phyloP scores from a whole-genome alignment of 192 early-diverging fungal species.

The Obelidium mucronatum region DNA sequence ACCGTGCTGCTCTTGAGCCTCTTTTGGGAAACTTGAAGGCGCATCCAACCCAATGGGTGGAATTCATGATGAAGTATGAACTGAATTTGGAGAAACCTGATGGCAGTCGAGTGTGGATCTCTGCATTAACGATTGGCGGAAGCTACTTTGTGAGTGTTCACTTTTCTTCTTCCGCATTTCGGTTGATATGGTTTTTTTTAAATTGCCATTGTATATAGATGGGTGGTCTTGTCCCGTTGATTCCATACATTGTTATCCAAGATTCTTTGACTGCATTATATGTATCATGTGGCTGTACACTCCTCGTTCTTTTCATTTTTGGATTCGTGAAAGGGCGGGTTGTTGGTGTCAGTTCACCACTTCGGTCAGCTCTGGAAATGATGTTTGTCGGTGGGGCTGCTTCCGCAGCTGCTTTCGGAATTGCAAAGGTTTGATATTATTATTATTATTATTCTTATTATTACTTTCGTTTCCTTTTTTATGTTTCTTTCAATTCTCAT shows the following conservation, averaged over 20 bases:
- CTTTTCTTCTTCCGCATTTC: background rate
- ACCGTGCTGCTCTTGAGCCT: slow-evolving; percentile 53
- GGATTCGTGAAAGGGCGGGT: background rate
- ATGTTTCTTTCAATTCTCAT: no score
- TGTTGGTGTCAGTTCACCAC: no score
- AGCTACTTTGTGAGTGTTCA: slow-evolving; percentile 10
- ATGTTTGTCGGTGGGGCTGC: no score
- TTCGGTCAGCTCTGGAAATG: no score
- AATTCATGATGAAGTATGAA: slow-evolving; percentile 80
- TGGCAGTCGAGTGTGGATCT: slow-evolving; percentile 58
- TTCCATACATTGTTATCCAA: slow-evolving; percentile 62
- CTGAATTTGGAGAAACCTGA: no score
- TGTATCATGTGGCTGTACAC: background rate
- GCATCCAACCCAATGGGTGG: slow-evolving; percentile 64
- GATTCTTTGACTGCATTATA: background rate
- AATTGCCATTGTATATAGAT: slow-evolving; percentile 51
- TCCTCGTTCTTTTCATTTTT: background rate
- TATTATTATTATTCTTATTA: no score
- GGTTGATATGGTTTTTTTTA: background rate
- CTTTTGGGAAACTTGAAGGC: slow-evolving; percentile 55
- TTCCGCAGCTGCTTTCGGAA: no score
- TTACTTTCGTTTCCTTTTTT: no score
- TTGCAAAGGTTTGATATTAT: no score
- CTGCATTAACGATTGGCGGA: slow-evolving; percentile 64
- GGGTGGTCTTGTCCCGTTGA: slow-evolving; percentile 66